Percentiles rank a stretch among this genome's conserved stretches.
phyloP scores from a whole-genome alignment of 1,284 basidiomycete species.

The Cutaneotrichosporon dermatis region DNA sequence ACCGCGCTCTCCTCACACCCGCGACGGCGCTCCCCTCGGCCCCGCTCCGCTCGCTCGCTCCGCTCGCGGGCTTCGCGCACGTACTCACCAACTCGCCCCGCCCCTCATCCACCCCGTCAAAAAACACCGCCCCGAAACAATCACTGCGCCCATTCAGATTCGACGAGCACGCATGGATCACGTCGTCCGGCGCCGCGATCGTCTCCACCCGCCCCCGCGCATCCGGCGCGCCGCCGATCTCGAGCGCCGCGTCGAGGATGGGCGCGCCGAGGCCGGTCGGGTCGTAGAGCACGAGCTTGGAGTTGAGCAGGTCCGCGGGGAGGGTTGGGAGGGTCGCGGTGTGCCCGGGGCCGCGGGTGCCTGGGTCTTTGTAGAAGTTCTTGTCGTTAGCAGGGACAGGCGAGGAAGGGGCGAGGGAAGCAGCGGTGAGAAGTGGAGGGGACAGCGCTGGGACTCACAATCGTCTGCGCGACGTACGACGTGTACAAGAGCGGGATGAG shows the following conservation, averaged over 20 bases:
- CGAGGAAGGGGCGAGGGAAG: too few relatives aligned
- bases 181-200: slow-evolving; percentile 51
- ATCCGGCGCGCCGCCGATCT: slow-evolving; percentile 52
- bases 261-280: slow-evolving; percentile 51
- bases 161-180: slow-evolving; percentile 61
- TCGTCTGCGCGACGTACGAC: slow-evolving; percentile 31
- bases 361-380: slow-evolving; percentile 11
- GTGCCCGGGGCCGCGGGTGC: slow-evolving; percentile 56
- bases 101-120: slow-evolving; percentile 57
- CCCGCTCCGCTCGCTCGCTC: too few relatives aligned
- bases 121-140: slow-evolving; percentile 67
- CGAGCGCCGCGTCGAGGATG: slow-evolving; percentile 54
- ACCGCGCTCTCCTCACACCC: too few relatives aligned
- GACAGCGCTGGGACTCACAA: not conserved
- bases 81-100: slow-evolving; percentile 20
- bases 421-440: too few relatives aligned
- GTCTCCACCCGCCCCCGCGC: slow-evolving; percentile 51
- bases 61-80: too few relatives aligned
- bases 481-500: slow-evolving; percentile 65
- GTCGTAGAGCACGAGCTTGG: slow-evolving; percentile 59
- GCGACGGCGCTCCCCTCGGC: too few relatives aligned
- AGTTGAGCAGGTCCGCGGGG: slow-evolving; percentile 54
- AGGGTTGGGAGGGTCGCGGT: slow-evolving; percentile 56
- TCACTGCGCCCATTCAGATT: slow-evolving; percentile 66
- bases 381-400: not conserved